These are phyloP conservation scores for Sphagnum contortum DNA, from an alignment of 225 moss, liverwort and hornwort species.

Conservation along the genomic window DNA sequence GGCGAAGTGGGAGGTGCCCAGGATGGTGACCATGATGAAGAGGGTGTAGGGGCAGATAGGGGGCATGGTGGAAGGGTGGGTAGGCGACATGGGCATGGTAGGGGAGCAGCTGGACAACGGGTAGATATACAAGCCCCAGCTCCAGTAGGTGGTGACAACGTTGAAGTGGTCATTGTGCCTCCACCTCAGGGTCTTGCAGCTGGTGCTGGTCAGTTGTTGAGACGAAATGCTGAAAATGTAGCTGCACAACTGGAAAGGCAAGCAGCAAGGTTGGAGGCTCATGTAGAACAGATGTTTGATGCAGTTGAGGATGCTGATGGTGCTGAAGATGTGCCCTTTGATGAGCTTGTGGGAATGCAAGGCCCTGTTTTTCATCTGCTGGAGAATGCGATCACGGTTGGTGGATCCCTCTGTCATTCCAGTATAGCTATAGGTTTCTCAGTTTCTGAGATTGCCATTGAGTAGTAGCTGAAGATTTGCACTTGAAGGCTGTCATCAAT, in stretches of 20 bases:
- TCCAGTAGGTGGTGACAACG: conserved; percentile 14
- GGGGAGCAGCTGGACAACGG: no score
- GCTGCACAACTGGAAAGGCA: conserved; percentile 93
- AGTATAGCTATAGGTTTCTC: no score
- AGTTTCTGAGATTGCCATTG: no score
- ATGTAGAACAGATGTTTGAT: conserved; percentile 99
- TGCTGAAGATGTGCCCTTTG: conserved; percentile 97
- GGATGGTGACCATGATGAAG: conserved; percentile 36
- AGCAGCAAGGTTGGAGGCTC: conserved; percentile 95
- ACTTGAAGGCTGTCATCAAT: no score
- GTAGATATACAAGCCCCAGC: neutral
- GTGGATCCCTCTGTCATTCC: no score
- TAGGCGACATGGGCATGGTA: conserved; percentile 35
- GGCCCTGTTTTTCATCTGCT: conserved; percentile 90
- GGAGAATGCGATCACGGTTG: conserved; percentile 83
- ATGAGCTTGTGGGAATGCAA: conserved; percentile 98
- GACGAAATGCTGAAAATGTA: conserved; percentile 96
- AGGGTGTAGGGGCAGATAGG: conserved; percentile 60
- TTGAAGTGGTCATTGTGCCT: conserved; percentile 30
- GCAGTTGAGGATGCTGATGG: conserved; percentile 96
- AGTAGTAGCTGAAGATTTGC: no score
- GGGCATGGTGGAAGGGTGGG: conserved; percentile 35
- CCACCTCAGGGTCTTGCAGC: conserved; percentile 65
- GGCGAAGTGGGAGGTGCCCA: conserved; percentile 72
- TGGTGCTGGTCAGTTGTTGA: conserved; percentile 86